phyloP scores from a whole-genome alignment of 306 rosid genomes.

The Macrotyloma uniflorum region DNA sequence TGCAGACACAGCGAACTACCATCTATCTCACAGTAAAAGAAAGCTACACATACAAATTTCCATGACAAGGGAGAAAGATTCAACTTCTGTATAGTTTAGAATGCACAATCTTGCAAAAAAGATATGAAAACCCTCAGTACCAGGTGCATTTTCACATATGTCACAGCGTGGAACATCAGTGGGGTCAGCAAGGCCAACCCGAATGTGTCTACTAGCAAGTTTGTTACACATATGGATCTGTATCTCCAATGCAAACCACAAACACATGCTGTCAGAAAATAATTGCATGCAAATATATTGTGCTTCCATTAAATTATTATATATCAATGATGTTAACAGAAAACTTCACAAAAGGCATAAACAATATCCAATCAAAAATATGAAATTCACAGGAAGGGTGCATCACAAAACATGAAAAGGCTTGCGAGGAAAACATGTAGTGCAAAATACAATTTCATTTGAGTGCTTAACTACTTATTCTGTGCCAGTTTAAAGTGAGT shows the following conservation, averaged over 20 bases:
- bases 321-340: not conserved
- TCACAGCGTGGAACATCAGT: slow-evolving; percentile 70
- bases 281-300: not conserved
- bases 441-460: not conserved
- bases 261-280: slow-evolving; percentile 5
- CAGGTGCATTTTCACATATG: slow-evolving; percentile 79
- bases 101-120: slow-evolving; percentile 8
- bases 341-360: not conserved
- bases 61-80: slow-evolving; percentile 1
- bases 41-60: slow-evolving; percentile 55
- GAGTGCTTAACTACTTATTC: not conserved
- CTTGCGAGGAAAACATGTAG: not conserved
- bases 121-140: slow-evolving; percentile 38
- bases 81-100: slow-evolving; percentile 19
- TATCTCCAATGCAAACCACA: slow-evolving; percentile 35
- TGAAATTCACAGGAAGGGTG: not conserved
- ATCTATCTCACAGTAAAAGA: slow-evolving; percentile 80
- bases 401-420: not conserved
- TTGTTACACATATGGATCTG: slow-evolving; percentile 82
- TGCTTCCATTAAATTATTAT: not conserved
- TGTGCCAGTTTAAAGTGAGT: not conserved
- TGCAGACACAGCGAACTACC: slow-evolving; percentile 82
- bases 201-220: slow-evolving; percentile 74
- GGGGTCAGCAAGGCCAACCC: slow-evolving; percentile 74
- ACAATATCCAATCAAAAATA: not conserved